Evolutionary conservation across 1,139 yeast genomes (phyloP), one percentile per base, ranked within the genome.

Genomic region (Pichia sp.): DNA sequence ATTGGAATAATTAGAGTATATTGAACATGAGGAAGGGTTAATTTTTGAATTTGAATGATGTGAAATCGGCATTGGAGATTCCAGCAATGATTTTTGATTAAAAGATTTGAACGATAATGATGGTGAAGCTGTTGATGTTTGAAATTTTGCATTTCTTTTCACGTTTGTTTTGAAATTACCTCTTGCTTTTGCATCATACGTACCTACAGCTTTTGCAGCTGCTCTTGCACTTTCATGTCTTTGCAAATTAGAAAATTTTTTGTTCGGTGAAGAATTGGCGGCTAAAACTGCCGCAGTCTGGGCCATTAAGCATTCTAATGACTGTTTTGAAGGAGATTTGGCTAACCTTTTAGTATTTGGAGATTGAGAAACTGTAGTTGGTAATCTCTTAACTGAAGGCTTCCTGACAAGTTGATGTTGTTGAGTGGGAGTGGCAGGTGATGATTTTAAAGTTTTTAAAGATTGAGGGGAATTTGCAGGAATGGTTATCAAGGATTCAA

Each of bases 211-310:
- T 26, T 37, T 41, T 15, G 47, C 47, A 6, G 45, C 43, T 10
- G 49, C 49, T 25, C 23, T 35, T 9, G 49, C 45, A 26, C 35
- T 35, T 20, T 43, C 47, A 25, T 32, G 18, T 6, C 28, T 23
- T n/a, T 27, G 23, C 14, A 10, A 19, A 15, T 26, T 35, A 2
- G 24, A 13, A 6, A 26, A 20, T 8, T 21, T 32, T n/a, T 25
- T 35, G n/a, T 11, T 27, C 9, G 38, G 11, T 11, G 22, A 21
- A 3, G 37, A 23, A 33, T 14, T 35, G 2, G 40, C 30, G 2
- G 46, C 46, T 4, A 43, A 13, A 9, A 36, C 37, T 8, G 47
- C 49, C 5, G 49, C 46, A 11, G 45, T 33, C 23, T 40, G 45
- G 6, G 47, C 45, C 42, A 43, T 40, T 26, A 38, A 15, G 8